Evolutionary conservation across 106 monocot genomes (phyloP).

Genomic region (Alisma plantagoaquatica): DNA sequence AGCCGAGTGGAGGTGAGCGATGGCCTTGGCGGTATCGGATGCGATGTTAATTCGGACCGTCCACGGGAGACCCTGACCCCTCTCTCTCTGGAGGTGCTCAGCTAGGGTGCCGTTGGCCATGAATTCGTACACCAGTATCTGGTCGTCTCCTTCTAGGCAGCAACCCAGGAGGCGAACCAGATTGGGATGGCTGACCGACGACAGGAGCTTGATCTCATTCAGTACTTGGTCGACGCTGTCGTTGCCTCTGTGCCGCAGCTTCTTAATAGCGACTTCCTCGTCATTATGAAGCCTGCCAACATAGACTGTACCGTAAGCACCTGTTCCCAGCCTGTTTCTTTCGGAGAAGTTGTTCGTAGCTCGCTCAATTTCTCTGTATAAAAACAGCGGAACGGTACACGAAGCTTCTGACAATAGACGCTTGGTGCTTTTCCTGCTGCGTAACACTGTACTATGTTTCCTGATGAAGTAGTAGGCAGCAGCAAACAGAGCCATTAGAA

Average conservation of each 20-base stretch:
- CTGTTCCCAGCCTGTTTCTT: slow-evolving; percentile 42
- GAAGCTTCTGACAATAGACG: slow-evolving; percentile 48
- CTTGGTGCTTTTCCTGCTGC: slow-evolving; percentile 14
- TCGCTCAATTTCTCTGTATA: slow-evolving; percentile 45
- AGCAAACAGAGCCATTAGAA: slow-evolving; percentile 10
- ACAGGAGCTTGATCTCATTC: slow-evolving; percentile 73
- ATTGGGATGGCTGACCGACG: slow-evolving; percentile 56
- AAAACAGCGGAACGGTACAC: slow-evolving; percentile 42
- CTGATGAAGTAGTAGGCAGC: slow-evolving; percentile 24
- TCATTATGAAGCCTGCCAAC: slow-evolving; percentile 37
- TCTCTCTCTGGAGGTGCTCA: slow-evolving; percentile 59
- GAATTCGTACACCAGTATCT: slow-evolving; percentile 61
- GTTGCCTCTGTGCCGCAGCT: slow-evolving; percentile 28
- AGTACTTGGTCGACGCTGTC: slow-evolving; percentile 52
- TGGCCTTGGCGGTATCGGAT: slow-evolving; percentile 52
- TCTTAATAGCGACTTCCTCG: slow-evolving; percentile 45
- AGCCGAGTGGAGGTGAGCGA: slow-evolving; percentile 50
- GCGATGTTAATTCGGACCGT: slow-evolving; percentile 55
- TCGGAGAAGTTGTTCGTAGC: slow-evolving; percentile 57
- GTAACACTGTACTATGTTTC: slow-evolving; percentile 6
- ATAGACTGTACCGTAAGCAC: slow-evolving; percentile 65
- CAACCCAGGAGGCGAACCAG: slow-evolving; percentile 57
- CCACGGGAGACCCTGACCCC: slow-evolving; percentile 45
- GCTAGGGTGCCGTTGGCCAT: slow-evolving; percentile 66
- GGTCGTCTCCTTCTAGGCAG: slow-evolving; percentile 56